Base-by-base conservation (phyloP, 164 flowering plant species). In the Vitis rotundifolia region DNA sequence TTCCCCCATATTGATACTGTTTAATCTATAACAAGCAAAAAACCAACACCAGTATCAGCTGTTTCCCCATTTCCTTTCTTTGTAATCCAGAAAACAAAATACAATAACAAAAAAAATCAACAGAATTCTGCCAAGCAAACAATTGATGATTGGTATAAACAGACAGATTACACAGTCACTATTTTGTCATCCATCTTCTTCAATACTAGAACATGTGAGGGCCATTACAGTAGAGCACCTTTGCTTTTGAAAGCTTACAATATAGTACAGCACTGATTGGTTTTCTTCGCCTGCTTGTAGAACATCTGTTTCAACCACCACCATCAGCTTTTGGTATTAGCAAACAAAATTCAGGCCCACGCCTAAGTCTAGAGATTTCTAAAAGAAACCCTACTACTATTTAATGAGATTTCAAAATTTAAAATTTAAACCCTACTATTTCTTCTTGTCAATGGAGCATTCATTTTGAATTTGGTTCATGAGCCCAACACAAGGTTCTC, bases 231-330 rank as follows among this genome's bases (percentile, higher is more conserved):
- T 10, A 10, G 28, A 10, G 55, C 59, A 28, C 5, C 5, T 7
- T 47, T 3, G 9, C 51, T 31, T 19, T 52, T 61, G 28, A n/a
- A 16, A 67, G 69, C 75, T 81, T 81, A 95, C 80, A 95, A 78
- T 70, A 95, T 77, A 52, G 91, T 88, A 76, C 99, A 95, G 73
- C 99, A 95, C 75, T 84, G 90, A 70, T 95, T 93, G 69, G 98
- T 89, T 75, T 95, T 90, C 86, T 91, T 95, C 8, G 99, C 99
- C 75, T 92, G 98, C 86, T 93, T 95, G 92, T 95, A 92, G 72
- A 95, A 95, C 94, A 95, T 85, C 99, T 95, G 96, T 76, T 73
- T 22, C 77, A 76, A 75, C 69, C 22, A 64, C 31, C 59, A 63
- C 62, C 63, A 74, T 8, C 63, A 61, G 37, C 9, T 19, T 49